phyloP scores from a whole-genome alignment of 2,329 filamentous ascomycete species.

The Pseudogymnoascus verrucosus region DNA sequence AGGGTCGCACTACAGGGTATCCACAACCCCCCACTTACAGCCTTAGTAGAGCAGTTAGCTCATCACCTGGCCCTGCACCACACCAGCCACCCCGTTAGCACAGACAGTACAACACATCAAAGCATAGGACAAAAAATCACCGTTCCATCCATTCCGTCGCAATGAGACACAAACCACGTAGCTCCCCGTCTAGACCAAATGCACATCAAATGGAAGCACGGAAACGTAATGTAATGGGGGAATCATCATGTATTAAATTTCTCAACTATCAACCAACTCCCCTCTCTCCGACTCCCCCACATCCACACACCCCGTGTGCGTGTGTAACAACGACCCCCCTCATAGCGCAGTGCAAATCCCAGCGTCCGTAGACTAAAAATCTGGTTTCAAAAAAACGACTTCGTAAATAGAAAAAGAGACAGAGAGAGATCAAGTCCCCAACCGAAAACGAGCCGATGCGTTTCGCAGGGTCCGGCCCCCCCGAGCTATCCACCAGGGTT shows the following conservation, averaged over 20 bases:
- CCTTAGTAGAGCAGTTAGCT: background rate
- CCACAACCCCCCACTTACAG: background rate
- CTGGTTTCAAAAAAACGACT: background rate
- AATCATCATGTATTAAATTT: slow-evolving; percentile 1
- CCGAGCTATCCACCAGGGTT: background rate
- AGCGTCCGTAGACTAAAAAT: background rate
- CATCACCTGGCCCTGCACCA: too few relatives aligned
- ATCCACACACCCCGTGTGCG: background rate
- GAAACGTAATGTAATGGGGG: background rate
- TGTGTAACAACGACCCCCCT: background rate
- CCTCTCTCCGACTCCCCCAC: background rate
- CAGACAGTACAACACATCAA: background rate
- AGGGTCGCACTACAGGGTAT: background rate
- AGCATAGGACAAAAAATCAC: background rate
- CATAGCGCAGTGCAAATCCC: background rate
- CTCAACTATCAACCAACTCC: background rate
- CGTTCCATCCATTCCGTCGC: background rate
- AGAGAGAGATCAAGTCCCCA: background rate
- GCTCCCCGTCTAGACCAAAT: background rate
- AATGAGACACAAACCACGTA: background rate
- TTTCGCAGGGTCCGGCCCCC: background rate
- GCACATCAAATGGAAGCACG: background rate
- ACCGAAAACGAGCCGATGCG: background rate
- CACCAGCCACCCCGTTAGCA: background rate
- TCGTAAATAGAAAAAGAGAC: background rate